A percentile compares a stretch with the other conserved stretches of the same genome.
These are phyloP conservation scores for Porodaedalea pini DNA, from an alignment of 1,284 basidiomycete genomes.

Conservation along the genomic window DNA sequence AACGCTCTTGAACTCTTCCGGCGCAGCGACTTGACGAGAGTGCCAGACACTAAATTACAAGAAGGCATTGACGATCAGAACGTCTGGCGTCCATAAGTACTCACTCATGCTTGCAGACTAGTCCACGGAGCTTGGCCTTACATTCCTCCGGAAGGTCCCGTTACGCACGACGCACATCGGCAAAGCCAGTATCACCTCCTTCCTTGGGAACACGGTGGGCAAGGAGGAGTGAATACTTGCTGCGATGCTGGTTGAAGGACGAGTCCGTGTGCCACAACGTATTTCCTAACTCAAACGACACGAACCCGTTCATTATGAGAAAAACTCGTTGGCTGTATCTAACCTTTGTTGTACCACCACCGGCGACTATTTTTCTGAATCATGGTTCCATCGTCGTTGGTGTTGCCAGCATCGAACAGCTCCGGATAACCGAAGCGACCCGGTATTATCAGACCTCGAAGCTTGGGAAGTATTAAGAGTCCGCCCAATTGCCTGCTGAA, in stretches of 20 bases:
- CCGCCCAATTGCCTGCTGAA: slow-evolving; percentile 26
- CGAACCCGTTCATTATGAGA: not conserved
- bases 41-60: slow-evolving; percentile 21
- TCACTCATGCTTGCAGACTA: slow-evolving; percentile 27
- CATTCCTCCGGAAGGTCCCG: slow-evolving; percentile 24
- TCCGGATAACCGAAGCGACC: slow-evolving; percentile 23
- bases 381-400: slow-evolving; percentile 22
- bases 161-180: slow-evolving; percentile 29
- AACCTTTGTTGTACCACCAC: slow-evolving; percentile 26
- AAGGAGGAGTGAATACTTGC: slow-evolving; percentile 29
- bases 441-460: slow-evolving; percentile 21
- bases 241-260: slow-evolving; percentile 29
- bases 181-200: slow-evolving; percentile 31
- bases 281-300: slow-evolving; percentile 20
- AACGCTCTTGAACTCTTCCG: slow-evolving; percentile 24
- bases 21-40: slow-evolving; percentile 27
- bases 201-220: slow-evolving; percentile 28
- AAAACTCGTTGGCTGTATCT: not conserved
- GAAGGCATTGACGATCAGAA: not conserved
- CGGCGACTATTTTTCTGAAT: slow-evolving; percentile 19
- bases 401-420: slow-evolving; percentile 27
- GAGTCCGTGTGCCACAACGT: slow-evolving; percentile 29
- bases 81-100: not conserved
- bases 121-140: slow-evolving; percentile 29
- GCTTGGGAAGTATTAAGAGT: slow-evolving; percentile 25